Percentiles rank a stretch among this genome's conserved stretches.
phyloP scores from a whole-genome alignment of 2,329 filamentous ascomycete genomes.

The Nemania diffusa region DNA sequence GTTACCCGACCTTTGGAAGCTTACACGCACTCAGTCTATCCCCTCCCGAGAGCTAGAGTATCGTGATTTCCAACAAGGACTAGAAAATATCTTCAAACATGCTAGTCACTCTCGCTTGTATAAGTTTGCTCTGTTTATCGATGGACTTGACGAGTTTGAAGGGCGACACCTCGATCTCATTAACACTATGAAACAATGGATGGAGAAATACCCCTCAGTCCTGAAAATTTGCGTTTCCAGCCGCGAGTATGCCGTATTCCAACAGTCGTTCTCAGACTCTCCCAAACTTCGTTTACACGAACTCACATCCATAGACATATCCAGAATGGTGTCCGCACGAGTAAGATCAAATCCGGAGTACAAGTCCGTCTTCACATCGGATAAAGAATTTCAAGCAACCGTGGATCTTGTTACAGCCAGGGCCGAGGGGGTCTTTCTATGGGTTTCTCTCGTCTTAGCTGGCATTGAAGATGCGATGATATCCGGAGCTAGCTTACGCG shows the following conservation, averaged over 20 bases:
- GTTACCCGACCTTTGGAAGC: slow-evolving; percentile 34
- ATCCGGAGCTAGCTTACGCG: slow-evolving; percentile 28
- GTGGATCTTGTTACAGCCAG: slow-evolving; percentile 14
- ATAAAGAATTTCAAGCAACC: slow-evolving; percentile 1
- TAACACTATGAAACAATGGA: slow-evolving; percentile 33
- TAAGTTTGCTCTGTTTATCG: slow-evolving; percentile 36
- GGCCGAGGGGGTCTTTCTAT: slow-evolving; percentile 41
- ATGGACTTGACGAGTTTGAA: slow-evolving; percentile 41
- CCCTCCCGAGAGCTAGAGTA: slow-evolving; percentile 24
- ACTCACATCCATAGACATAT: slow-evolving; percentile 34
- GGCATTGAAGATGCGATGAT: slow-evolving; percentile 32
- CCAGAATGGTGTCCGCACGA: slow-evolving; percentile 12
- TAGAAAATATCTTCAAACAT: slow-evolving; percentile 19
- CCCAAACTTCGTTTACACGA: slow-evolving; percentile 37
- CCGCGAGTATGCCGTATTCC: slow-evolving; percentile 38
- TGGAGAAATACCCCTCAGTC: slow-evolving; percentile 9
- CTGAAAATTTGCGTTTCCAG: slow-evolving; percentile 40
- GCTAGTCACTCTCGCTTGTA: not conserved
- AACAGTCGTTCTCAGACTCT: slow-evolving; percentile 24
- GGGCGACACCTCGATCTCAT: slow-evolving; percentile 30
- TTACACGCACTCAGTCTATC: not conserved
- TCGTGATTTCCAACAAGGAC: slow-evolving; percentile 23
- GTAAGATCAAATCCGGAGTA: slow-evolving; percentile 17
- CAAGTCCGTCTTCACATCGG: not conserved
- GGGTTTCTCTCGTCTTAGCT: slow-evolving; percentile 38